Conservation (phyloP, 1,284 basidiomycete species). For the Gomphus bonarii region DNA sequence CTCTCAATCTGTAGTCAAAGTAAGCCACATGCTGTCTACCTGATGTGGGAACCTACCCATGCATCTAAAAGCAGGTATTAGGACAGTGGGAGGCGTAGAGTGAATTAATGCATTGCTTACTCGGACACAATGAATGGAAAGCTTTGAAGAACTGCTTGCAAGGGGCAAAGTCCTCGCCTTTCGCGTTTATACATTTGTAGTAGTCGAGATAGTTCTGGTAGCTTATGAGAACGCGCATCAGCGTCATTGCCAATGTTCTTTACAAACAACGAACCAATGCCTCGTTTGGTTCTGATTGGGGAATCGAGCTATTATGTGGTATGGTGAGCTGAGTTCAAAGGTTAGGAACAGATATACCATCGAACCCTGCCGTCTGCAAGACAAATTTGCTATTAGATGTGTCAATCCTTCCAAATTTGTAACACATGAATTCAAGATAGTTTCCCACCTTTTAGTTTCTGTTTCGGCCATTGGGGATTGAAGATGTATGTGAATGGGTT, state of each 20-base stretch:
- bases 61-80: conserved; percentile 43
- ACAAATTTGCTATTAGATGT: conserved; percentile 56
- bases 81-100: conserved; percentile 9
- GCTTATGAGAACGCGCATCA: conserved; percentile 26
- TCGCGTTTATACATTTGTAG: conserved; percentile 94
- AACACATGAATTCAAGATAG: conserved; percentile 34
- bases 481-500: not conserved
- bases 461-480: conserved; percentile 38
- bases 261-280: conserved; percentile 61
- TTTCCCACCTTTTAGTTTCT: conserved; percentile 31
- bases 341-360: conserved; percentile 40
- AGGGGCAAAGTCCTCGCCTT: conserved; percentile 95
- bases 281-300: conserved; percentile 93
- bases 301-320: conserved; percentile 61
- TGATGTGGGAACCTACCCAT: conserved; percentile 49
- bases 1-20: conserved; percentile 49
- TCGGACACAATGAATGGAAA: conserved; percentile 96
- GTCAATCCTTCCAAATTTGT: conserved; percentile 6
- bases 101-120: conserved; percentile 41
- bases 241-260: conserved; percentile 3
- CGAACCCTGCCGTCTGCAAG: conserved; percentile 80
- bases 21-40: not conserved
- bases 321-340: conserved; percentile 6
- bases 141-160: conserved; percentile 99
- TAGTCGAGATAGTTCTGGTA: conserved; percentile 98